Evolutionary conservation across 257 asterid species (phyloP).

Genomic region (Przewalskia tangutica): DNA sequence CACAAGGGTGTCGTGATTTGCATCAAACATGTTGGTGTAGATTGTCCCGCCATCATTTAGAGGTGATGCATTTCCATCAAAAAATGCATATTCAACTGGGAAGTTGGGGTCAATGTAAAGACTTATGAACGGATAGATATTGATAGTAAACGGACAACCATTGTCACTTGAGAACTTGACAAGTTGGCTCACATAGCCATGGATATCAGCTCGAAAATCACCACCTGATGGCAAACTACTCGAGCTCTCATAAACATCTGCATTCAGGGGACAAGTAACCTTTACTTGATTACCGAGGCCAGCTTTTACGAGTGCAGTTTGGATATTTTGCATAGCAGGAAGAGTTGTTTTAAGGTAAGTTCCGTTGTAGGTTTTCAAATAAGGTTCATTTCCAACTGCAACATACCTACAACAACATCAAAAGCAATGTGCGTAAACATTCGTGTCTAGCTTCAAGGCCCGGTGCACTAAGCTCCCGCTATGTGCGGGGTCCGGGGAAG

Average conservation of each 20-base stretch:
- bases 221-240: constrained; percentile 39
- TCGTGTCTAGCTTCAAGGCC: neutral
- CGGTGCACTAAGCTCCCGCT: neutral
- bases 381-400: constrained; percentile 65
- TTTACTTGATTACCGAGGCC: constrained; percentile 32
- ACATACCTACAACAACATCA: constrained; percentile 32
- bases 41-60: constrained; percentile 41
- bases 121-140: constrained; percentile 60
- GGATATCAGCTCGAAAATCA: constrained; percentile 49
- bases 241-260: constrained; percentile 35
- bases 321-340: constrained; percentile 45
- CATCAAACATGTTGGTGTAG: constrained; percentile 56
- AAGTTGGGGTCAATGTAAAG: constrained; percentile 39
- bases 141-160: constrained; percentile 46
- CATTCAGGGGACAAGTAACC: constrained; percentile 52
- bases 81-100: constrained; percentile 29
- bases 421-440: neutral
- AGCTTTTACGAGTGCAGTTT: constrained; percentile 40
- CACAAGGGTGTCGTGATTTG: constrained; percentile 55
- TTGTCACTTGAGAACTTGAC: constrained; percentile 33
- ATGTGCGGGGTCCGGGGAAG: no score
- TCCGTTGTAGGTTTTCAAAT: constrained; percentile 47
- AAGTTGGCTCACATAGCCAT: constrained; percentile 28
- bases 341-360: constrained; percentile 39
- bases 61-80: constrained; percentile 33